Conservation (phyloP, 495 filamentous ascomycete species). For the Physcia stellaris region DNA sequence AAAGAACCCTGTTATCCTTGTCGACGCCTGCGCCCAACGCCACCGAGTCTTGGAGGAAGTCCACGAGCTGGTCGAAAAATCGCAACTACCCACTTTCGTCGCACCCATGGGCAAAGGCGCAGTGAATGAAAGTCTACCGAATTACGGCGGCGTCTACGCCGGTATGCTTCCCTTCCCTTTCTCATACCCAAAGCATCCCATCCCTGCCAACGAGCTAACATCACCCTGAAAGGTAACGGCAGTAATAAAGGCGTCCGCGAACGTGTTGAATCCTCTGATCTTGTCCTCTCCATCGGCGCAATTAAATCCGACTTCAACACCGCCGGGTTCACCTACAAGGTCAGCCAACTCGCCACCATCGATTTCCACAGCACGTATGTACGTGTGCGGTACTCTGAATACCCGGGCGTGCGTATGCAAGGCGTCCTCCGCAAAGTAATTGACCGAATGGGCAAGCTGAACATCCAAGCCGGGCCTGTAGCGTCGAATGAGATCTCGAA, state of each 20-base stretch:
- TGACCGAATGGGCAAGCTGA: constrained; percentile 43
- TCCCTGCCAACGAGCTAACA: too few species aligned
- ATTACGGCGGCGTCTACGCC: constrained; percentile 78
- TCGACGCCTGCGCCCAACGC: constrained; percentile 84
- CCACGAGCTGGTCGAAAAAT: constrained; percentile 61
- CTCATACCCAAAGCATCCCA: too few species aligned
- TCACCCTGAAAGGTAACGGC: too few species aligned
- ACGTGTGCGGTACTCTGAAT: constrained; percentile 66
- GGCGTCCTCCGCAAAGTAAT: constrained; percentile 70
- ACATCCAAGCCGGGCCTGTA: constrained; percentile 27
- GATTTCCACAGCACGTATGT: constrained; percentile 75
- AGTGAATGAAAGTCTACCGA: constrained; percentile 60
- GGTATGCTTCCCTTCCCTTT: too few species aligned
- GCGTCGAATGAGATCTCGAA: constrained; percentile 42
- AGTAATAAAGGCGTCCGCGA: constrained; percentile 56
- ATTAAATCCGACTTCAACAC: constrained; percentile 90
- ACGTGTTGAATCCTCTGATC: constrained; percentile 64
- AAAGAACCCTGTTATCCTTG: constrained; percentile 65
- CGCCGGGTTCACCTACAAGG: constrained; percentile 72
- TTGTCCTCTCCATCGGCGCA: constrained; percentile 71
- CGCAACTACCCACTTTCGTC: constrained; percentile 69
- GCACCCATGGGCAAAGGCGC: constrained; percentile 89
- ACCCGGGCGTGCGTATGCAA: constrained; percentile 72
- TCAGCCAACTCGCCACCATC: constrained; percentile 69
- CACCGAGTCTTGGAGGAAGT: constrained; percentile 65